Base-by-base conservation (phyloP, 208 protist species). In the Wallacemonas collosoma region DNA sequence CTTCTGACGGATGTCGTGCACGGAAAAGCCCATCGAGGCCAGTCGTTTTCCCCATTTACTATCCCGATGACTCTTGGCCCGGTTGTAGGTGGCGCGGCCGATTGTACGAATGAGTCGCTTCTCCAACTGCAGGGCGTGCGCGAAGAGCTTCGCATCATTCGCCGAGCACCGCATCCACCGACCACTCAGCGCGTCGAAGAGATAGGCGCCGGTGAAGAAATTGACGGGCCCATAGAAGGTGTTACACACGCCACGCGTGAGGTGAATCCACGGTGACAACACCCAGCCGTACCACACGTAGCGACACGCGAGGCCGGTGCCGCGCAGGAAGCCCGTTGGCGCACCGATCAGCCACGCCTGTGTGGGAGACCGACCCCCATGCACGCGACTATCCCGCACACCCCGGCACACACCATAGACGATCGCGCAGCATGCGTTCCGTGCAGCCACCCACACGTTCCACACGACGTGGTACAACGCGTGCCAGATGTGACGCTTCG, bases 121-220 rank as follows among this genome's bases (percentile, higher is more conserved):
- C 77, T 93, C 83, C 4, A 82, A 73, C 77, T 86, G 81, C 54
- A 92, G 60, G 57, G 86, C 75, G 48, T 83, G 84, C 9, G 66
- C 77, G 26, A 92, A 77, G 57, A 85, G 66, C 9, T 39, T n/a
- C 7, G 68, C 40, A 70, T 91, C 84, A 1, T 77, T 47, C 17
- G 82, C 82, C 7, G 79, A 80, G 76, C 82, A 93, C 40, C 73
- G 79, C 82, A 87, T 84, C 84, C 86, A 96, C 7, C 91, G 85
- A 1, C 91, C 91, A 14, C 81, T 80, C 53, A 82, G 70, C 9
- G 84, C 79, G 68, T 96, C 89, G 76, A 94, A 96, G 64, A 93
- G 83, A 75, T 88, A 79, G 47, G 51, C 73, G 1, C 88, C 87
- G 1, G 73, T 75, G 54, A 94, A 54, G 39, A 85, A 85, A 82